phyloP scores from a whole-genome alignment of 441 rosid genomes.

The Cnidoscolus chayamansa region DNA sequence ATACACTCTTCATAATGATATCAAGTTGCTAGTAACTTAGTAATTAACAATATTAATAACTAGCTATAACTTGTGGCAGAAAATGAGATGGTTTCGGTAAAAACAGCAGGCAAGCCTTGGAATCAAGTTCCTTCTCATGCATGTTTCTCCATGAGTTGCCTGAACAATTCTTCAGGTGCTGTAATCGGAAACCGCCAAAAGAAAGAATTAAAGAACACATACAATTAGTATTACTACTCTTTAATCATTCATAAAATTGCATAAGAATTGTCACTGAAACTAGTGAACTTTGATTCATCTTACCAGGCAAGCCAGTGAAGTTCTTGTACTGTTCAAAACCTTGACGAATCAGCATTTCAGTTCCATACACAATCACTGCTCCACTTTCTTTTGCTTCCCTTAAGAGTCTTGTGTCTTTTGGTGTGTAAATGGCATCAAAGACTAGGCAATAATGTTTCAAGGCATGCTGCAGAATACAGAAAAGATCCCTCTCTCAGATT shows the following conservation, averaged over 20 bases:
- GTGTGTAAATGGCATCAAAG: constrained; percentile 51
- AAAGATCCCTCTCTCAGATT: neutral
- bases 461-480: constrained; percentile 29
- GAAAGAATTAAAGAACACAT: neutral
- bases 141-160: constrained; percentile 47
- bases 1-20: too few species aligned
- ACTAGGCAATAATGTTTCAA: constrained; percentile 40
- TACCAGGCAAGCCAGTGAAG: constrained; percentile 55
- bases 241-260: neutral
- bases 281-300: neutral
- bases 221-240: neutral
- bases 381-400: constrained; percentile 44
- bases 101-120: neutral
- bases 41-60: neutral
- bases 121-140: constrained; percentile 16
- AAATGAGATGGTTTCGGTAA: neutral
- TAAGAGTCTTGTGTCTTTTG: constrained; percentile 46
- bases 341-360: constrained; percentile 55
- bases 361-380: constrained; percentile 42
- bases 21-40: neutral
- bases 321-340: constrained; percentile 50
- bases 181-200: constrained; percentile 9
- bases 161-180: constrained; percentile 50
- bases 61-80: neutral
- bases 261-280: neutral